A percentile compares a stretch with the other conserved stretches of the same genome.
These are phyloP conservation scores for Coffea humblotiana DNA, from an alignment of 305 asterid species.

Conservation along the genomic window DNA sequence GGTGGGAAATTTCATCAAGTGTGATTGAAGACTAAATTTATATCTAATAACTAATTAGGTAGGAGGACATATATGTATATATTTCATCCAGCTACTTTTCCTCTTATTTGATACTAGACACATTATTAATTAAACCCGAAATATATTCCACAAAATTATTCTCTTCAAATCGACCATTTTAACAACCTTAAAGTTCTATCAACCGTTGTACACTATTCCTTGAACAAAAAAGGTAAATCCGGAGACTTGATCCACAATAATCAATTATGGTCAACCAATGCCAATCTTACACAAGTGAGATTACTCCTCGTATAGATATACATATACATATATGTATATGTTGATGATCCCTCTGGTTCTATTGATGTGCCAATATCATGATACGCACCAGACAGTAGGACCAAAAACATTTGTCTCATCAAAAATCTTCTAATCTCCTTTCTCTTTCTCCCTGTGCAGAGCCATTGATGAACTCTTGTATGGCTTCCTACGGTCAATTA, in stretches of 20 bases:
- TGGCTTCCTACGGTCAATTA: constrained; percentile 16
- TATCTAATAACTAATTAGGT: neutral
- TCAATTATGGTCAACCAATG: neutral
- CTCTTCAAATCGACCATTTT: neutral
- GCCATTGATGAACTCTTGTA: constrained; percentile 26
- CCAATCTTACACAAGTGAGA: neutral
- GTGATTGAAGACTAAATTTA: neutral
- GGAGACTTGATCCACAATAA: neutral
- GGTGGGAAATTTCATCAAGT: neutral
- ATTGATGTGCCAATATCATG: constrained; percentile 9
- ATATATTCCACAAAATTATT: neutral
- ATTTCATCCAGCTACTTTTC: no score
- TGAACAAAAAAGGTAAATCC: neutral
- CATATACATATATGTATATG: no score
- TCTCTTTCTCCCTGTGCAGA: constrained; percentile 4
- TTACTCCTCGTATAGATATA: no score
- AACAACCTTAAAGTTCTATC: neutral
- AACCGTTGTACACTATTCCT: neutral
- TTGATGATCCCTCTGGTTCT: neutral
- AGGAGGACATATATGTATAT: neutral
- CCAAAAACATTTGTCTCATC: constrained; percentile 24
- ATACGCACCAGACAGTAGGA: constrained; percentile 19
- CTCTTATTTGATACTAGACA: neutral
- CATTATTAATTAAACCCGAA: neutral
- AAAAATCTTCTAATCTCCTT: constrained; percentile 14